Evolutionary conservation across 1,284 basidiomycete genomes (phyloP).

Genomic region (Tilletiopsis washingtonensis): DNA sequence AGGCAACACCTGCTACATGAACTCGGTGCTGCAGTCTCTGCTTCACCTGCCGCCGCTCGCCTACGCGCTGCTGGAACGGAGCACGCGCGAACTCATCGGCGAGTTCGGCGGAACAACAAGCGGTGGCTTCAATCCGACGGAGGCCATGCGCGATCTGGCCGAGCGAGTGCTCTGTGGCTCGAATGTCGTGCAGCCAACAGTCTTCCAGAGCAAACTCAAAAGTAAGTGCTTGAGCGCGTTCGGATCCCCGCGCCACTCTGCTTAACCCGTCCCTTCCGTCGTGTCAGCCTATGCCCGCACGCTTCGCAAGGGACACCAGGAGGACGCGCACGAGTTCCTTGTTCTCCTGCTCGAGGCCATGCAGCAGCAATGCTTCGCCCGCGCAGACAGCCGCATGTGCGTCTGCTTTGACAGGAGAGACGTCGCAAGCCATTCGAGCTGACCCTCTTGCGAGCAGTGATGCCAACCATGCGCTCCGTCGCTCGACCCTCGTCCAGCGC

Average conservation of each 20-base stretch:
- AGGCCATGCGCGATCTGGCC: constrained; percentile 57
- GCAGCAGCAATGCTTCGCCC: constrained; percentile 51
- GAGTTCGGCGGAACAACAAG: constrained; percentile 52
- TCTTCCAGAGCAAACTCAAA: constrained; percentile 37
- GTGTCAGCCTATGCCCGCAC: constrained; percentile 89
- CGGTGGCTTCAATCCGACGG: constrained; percentile 28
- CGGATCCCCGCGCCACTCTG: no score
- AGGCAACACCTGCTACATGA: constrained; percentile 95
- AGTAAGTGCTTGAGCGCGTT: no score
- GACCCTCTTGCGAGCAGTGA: not conserved
- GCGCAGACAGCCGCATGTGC: not conserved
- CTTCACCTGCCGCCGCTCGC: constrained; percentile 87
- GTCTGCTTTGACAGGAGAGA: not conserved
- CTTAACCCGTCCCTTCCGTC: no score
- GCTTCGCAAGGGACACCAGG: constrained; percentile 82
- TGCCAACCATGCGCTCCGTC: constrained; percentile 56
- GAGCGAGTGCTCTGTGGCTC: constrained; percentile 43
- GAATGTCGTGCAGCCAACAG: constrained; percentile 11
- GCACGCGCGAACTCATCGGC: constrained; percentile 52
- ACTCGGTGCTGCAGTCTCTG: constrained; percentile 87
- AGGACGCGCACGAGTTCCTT: constrained; percentile 97
- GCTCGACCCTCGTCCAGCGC: constrained; percentile 87
- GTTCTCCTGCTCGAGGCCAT: constrained; percentile 86
- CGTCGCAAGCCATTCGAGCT: no score
- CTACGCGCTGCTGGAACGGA: constrained; percentile 58